Evolutionary conservation across 768 basidiomycete species (phyloP).

Genomic region (Pleurotus platypus): DNA sequence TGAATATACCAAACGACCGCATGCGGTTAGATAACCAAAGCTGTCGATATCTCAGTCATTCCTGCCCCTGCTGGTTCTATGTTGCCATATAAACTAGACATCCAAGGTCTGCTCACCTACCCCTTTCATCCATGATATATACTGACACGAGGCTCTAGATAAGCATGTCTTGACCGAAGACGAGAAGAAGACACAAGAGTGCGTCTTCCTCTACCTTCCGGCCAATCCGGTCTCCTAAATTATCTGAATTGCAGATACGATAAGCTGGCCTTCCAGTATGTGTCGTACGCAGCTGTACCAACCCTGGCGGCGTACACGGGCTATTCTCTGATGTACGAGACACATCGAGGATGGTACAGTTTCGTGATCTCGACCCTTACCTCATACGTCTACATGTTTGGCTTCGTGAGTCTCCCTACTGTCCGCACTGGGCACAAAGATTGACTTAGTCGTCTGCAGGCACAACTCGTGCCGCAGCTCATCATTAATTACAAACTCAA

Average conservation of each 20-base stretch:
- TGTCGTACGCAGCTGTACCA: conserved; percentile 86
- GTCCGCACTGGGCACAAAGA: conserved; percentile 13
- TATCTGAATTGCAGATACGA: conserved; percentile 58
- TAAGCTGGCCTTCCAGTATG: conserved; percentile 90
- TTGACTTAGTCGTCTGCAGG: conserved; percentile 37
- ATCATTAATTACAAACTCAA: conserved; percentile 98
- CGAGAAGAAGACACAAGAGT: conserved; percentile 98
- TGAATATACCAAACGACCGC: conserved; percentile 7
- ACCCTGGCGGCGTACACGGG: conserved; percentile 71
- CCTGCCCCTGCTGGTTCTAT: conserved; percentile 57
- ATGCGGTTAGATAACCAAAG: conserved; percentile 68
- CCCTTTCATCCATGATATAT: conserved; percentile 7
- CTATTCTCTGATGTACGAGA: conserved; percentile 79
- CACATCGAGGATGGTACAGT: conserved; percentile 94
- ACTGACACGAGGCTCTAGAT: conserved; percentile 42
- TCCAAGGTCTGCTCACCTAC: conserved; percentile 59
- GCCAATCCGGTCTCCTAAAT: conserved; percentile 5
- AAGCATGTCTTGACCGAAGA: conserved; percentile 96
- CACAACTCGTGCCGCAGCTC: conserved; percentile 80
- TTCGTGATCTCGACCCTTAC: conserved; percentile 92
- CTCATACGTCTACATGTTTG: conserved; percentile 94
- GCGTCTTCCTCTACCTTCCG: conserved; percentile 21
- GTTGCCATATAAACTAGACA: conserved; percentile 76
- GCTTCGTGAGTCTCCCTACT: conserved; percentile 70
- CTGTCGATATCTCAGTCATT: conserved; percentile 79